Evolutionary conservation across 352 stramenopile species (phyloP), one percentile per base, ranked within the genome.

Genomic region (Phytopythium kandeliae): DNA sequence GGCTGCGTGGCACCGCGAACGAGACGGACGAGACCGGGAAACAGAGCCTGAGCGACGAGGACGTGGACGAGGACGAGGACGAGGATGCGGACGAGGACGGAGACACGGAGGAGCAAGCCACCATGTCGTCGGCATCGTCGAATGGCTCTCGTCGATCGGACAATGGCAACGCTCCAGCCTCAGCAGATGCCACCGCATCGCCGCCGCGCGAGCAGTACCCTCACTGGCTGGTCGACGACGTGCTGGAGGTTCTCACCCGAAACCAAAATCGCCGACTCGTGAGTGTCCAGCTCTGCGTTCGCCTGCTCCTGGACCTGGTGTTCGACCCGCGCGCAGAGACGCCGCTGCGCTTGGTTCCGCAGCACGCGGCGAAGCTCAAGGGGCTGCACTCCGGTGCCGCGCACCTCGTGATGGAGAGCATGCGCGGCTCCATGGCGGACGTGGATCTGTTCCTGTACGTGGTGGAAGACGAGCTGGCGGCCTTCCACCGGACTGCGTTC

Each of bases 371-470:
- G 11, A 48, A 48, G 13, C 62, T 91, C 0, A 65, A 78, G 28
- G 64, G 80, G 9, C 68, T 88, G 31, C 75, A 88, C 58, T 91
- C 77, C 24, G 73, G 69, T 22, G 81, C 71, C 49, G 75, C 80
- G 12, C 74, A 89, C 38, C 52, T 83, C 24, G 80, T 91, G 13
- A 91, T 91, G 80, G 74, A 86, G 48, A 91, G 77, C 57, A 91
- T 91, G 75, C 74, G 75, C n/a, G 80, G 80, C 21, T 63, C 69
- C 0, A 89, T 91, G 80, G 62, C 77, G 15, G 80, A 91, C 61
- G 70, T 89, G 6, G 80, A 91, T 51, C 49, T 89, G 17, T 92
- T 92, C 36, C 71, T 92, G 54, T 89, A 88, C 60, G 76, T 89
- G 37, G 49, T 92, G 17, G 81, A 92, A 62, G 83, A 85, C 28